phyloP scores from a whole-genome alignment of 1,284 basidiomycete genomes.

The Cutaneotrichosporon daszewskae region DNA sequence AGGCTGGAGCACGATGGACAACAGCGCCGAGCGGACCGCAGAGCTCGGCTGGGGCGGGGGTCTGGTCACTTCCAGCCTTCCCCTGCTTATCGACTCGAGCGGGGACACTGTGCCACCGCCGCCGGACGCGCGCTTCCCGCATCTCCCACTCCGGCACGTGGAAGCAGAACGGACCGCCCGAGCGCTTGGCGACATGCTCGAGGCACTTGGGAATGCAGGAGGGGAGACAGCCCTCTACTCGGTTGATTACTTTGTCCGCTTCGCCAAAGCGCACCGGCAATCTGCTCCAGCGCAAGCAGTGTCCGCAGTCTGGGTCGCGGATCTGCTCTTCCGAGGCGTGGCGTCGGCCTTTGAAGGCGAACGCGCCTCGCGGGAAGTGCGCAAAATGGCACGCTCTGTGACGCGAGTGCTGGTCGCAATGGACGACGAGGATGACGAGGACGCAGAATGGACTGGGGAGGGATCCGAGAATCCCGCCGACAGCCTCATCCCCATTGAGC shows the following conservation, averaged over 20 bases:
- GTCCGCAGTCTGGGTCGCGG: slow-evolving; percentile 77
- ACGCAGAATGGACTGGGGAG: slow-evolving; percentile 53
- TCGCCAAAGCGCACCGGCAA: slow-evolving; percentile 49
- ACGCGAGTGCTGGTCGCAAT: slow-evolving; percentile 61
- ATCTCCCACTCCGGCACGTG: slow-evolving; percentile 58
- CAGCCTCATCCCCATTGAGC: slow-evolving; percentile 51
- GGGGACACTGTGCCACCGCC: slow-evolving; percentile 42
- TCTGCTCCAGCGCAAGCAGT: slow-evolving; percentile 51
- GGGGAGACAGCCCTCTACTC: slow-evolving; percentile 65
- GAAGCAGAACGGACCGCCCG: slow-evolving; percentile 56
- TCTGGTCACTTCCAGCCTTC: slow-evolving; percentile 12
- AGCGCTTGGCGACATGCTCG: slow-evolving; percentile 64
- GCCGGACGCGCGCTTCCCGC: slow-evolving; percentile 26
- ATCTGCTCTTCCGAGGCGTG: slow-evolving; percentile 66
- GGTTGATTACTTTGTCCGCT: slow-evolving; percentile 71
- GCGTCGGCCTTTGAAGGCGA: slow-evolving; percentile 47
- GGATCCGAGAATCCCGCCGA: slow-evolving; percentile 20
- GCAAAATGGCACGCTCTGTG: slow-evolving; percentile 62
- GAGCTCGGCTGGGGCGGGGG: slow-evolving; percentile 40
- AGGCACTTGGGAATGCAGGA: slow-evolving; percentile 60
- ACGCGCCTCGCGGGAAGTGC: slow-evolving; percentile 51
- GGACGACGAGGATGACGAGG: slow-evolving; percentile 68
- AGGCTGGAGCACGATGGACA: slow-evolving; percentile 48
- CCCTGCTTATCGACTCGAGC: slow-evolving; percentile 20
- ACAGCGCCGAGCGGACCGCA: slow-evolving; percentile 34